Evolutionary conservation across 176 grass and related monocot species (phyloP).

Genomic region (Sorghum bicolor): Sorghum_bicolor_NCBIv3 NC_012871.2:9338501-9339000

Average conservation of each 20-base stretch:
- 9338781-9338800: neutral
- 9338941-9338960: neutral
- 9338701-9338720: neutral
- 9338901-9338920: neutral
- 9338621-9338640: neutral
- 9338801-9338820: neutral
- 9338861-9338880: slow-evolving; percentile 2
- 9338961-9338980: neutral
- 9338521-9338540: neutral
- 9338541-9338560: neutral
- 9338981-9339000: neutral
- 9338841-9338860: neutral
- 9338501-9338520: neutral
- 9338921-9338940: neutral
- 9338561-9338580: neutral
- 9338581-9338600: neutral
- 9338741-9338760: neutral
- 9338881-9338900: neutral
- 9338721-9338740: neutral
- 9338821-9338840: neutral
- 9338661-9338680: neutral
- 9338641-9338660: neutral
- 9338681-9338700: neutral
- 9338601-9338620: neutral
- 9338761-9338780: slow-evolving; percentile 5